phyloP scores from a whole-genome alignment of 1,139 yeast genomes.

The Spathaspora jeffriesii region DNA sequence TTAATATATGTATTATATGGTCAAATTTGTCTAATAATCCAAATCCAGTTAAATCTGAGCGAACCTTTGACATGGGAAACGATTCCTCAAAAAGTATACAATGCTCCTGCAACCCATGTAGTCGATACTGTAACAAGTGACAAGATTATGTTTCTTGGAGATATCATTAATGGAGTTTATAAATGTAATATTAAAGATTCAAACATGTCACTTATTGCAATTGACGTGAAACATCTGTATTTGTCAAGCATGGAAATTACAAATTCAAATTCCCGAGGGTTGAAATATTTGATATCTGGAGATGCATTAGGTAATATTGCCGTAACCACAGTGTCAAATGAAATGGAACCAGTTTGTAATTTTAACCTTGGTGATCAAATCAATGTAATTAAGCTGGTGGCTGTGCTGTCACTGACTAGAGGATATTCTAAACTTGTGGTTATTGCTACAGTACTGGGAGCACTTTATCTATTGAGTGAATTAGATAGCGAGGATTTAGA shows the following conservation, averaged over 20 bases:
- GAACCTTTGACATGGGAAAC: not conserved
- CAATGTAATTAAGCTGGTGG: conserved; percentile 21
- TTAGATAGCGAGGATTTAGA: not conserved
- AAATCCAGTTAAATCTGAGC: not conserved
- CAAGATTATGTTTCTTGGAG: not conserved
- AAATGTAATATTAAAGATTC: not conserved
- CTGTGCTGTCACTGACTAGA: not conserved
- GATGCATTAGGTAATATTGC: conserved; percentile 35
- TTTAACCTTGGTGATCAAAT: conserved; percentile 35
- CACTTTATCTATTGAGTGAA: conserved; percentile 20
- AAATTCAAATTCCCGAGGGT: not conserved
- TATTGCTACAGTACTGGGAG: conserved; percentile 40
- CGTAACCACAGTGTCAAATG: conserved; percentile 4
- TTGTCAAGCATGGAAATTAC: conserved; percentile 2
- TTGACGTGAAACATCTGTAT: not conserved
- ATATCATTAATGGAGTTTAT: not conserved
- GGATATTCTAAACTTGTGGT: conserved; percentile 16
- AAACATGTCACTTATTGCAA: not conserved
- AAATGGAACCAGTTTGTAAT: conserved; percentile 6
- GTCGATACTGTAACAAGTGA: not conserved
- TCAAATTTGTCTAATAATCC: not conserved
- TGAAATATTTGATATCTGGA: conserved; percentile 17
- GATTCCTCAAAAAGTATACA: not conserved
- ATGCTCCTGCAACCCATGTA: not conserved
- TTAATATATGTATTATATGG: not conserved